Evolutionary conservation across 805 yeast species (phyloP), one percentile per base, ranked within the genome.

Genomic region (Saccharomycopsis malanga): DNA sequence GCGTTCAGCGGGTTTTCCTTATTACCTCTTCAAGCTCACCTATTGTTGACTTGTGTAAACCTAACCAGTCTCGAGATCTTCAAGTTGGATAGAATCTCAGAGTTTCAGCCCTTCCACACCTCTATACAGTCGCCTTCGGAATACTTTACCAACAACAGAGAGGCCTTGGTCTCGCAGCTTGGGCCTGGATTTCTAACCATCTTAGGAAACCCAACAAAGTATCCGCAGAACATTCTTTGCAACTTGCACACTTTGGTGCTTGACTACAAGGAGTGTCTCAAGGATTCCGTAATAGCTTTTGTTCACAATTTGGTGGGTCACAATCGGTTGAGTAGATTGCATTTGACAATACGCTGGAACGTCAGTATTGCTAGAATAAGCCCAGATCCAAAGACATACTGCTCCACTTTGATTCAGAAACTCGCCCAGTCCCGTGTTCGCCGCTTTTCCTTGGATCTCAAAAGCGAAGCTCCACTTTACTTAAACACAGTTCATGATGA

Each of bases 321-420:
- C 52, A 55, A 71, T 2, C 4, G 32, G 1, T 39, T 69, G 4
- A 45, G 57, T 1, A 39, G 45, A 0, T 53, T 74, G 10, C 76
- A 73, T 48, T 43, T 73, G 7, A 60, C 63, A 0, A 63, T 73
- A 4, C 57, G 73, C n/a, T 61, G 65, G 60, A 71, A 71, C 50
- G 60, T 60, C 7, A 61, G 51, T 12, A 49, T 58, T 18, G 56
- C 61, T 18, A 42, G 49, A 10, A 32, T 43, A 2, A 59, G 56
- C 45, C 40, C 53, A 27, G 39, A 22, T 23, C 36, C 56, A 25
- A 39, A 34, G 29, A 59, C 57, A 34, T 49, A 46, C 27, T 41
- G 46, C 37, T 43, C 21, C 18, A 9, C 22, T 10, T 32, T 47
- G 4, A 14, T 47, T 10, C n/a, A 12, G 15, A 17, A 18, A 6